Percentiles rank a stretch among this genome's conserved stretches.
Conservation (phyloP, 345 rosid genomes). For the Raphanus raphanistrum region DNA sequence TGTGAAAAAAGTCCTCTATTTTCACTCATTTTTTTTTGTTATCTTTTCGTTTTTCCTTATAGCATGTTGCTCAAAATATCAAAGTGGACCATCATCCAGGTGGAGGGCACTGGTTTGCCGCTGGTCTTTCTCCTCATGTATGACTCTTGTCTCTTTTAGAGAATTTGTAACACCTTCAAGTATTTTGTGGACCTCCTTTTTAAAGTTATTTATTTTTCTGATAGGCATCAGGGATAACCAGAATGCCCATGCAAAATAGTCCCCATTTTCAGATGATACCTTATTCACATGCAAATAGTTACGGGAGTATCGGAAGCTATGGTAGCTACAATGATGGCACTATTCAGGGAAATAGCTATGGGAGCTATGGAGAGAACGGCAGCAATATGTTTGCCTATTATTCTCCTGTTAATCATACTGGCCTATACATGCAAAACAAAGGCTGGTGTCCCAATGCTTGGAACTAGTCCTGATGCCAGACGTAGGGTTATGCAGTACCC, state of each 20-base stretch:
- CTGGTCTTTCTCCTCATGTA: slow-evolving; percentile 99
- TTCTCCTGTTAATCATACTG: slow-evolving; percentile 90
- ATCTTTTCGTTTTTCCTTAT: slow-evolving; percentile 25
- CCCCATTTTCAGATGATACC: slow-evolving; percentile 76
- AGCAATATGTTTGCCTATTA: slow-evolving; percentile 76
- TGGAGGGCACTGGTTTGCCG: slow-evolving; percentile 99
- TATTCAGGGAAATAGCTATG: slow-evolving; percentile 82
- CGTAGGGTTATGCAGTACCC: slow-evolving; percentile 67
- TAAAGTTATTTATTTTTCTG: slow-evolving; percentile 27
- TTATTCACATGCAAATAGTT: slow-evolving; percentile 73
- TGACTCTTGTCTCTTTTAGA: slow-evolving; percentile 36
- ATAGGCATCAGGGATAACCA: slow-evolving; percentile 75
- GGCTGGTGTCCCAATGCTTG: slow-evolving; percentile 73
- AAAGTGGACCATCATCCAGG: slow-evolving; percentile 99
- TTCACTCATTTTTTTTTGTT: slow-evolving; percentile 17
- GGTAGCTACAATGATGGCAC: slow-evolving; percentile 88
- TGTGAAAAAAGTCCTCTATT: slow-evolving; percentile 12
- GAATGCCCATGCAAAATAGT: slow-evolving; percentile 69
- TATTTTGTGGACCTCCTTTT: slow-evolving; percentile 23
- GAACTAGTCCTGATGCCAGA: slow-evolving; percentile 95
- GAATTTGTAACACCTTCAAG: slow-evolving; percentile 15
- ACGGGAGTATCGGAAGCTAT: slow-evolving; percentile 95
- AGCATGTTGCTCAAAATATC: slow-evolving; percentile 87
- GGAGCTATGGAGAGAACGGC: slow-evolving; percentile 82
- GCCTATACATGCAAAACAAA: slow-evolving; percentile 70